phyloP scores from a whole-genome alignment of 2,329 filamentous ascomycete genomes.

The Diaporthe velutina region DNA sequence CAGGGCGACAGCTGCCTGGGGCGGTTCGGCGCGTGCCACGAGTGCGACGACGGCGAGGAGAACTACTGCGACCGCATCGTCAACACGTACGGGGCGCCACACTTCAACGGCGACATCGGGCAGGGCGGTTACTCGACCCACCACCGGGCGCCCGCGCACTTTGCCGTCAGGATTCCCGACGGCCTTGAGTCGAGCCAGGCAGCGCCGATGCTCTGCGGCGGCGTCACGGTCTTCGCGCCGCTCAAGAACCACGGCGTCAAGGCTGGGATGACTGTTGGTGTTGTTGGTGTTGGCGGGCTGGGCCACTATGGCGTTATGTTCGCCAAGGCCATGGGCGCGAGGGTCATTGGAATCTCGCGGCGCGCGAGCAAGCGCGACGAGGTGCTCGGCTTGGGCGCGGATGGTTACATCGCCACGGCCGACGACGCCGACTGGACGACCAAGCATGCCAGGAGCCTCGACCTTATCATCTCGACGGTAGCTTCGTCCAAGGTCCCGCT shows the following conservation, averaged over 20 bases:
- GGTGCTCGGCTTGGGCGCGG: constrained; percentile 68
- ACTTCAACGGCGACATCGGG: constrained; percentile 64
- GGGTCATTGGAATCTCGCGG: constrained; percentile 70
- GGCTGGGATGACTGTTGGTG: constrained; percentile 74
- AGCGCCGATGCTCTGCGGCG: constrained; percentile 77
- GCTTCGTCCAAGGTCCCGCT: constrained; percentile 60
- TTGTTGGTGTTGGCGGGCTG: constrained; percentile 76
- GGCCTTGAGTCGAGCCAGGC: constrained; percentile 53
- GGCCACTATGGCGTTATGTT: constrained; percentile 77
- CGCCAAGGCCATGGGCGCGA: constrained; percentile 74
- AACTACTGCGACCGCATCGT: constrained; percentile 57
- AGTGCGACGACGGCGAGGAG: constrained; percentile 55
- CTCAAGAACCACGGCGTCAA: constrained; percentile 69
- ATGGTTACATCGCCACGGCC: constrained; percentile 55
- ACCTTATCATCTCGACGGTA: constrained; percentile 71
- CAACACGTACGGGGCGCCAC: constrained; percentile 64
- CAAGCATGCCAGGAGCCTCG: constrained; percentile 62
- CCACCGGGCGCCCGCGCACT: constrained; percentile 53
- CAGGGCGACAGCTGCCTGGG: constrained; percentile 68
- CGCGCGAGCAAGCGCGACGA: constrained; percentile 64
- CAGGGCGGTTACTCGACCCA: constrained; percentile 66
- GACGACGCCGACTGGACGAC: constrained; percentile 66
- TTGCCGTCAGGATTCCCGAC: constrained; percentile 60
- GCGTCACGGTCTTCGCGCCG: constrained; percentile 75
- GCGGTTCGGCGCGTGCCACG: constrained; percentile 51